phyloP scores from a whole-genome alignment of 208 protist genomes.

The Phytomonas francai region DNA sequence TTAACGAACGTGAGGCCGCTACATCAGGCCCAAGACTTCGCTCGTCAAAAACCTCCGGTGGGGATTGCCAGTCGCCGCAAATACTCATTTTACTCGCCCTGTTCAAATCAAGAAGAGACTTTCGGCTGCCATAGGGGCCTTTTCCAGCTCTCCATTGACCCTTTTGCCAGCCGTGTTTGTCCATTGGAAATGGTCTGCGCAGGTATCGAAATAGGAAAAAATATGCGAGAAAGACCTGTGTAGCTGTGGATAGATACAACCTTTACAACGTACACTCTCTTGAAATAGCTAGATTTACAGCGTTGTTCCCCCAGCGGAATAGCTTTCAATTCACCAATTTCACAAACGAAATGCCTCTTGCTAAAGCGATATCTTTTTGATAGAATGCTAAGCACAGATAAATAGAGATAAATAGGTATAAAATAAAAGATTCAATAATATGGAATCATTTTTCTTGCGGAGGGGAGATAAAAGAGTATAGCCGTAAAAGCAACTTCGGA shows the following conservation, averaged over 20 bases:
- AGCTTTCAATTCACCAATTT: background rate
- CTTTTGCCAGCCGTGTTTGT: background rate
- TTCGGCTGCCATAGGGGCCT: background rate
- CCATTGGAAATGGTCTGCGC: background rate
- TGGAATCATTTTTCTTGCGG: background rate
- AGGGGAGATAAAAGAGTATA: background rate
- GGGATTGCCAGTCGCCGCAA: background rate
- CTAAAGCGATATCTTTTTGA: background rate
- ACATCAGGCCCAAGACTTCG: background rate
- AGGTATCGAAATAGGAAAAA: background rate
- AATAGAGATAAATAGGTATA: background rate
- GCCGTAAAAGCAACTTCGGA: background rate
- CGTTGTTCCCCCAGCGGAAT: background rate
- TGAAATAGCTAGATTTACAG: background rate
- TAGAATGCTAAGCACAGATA: background rate
- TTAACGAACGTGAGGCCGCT: background rate
- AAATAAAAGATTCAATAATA: background rate
- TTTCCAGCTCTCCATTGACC: background rate
- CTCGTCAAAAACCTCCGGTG: background rate
- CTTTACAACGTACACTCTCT: background rate
- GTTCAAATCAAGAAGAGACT: background rate
- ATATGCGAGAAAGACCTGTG: background rate
- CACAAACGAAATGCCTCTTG: background rate
- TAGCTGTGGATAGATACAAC: background rate
- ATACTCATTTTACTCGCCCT: background rate